Evolutionary conservation across 139 green algal species (phyloP).

Genomic region (Coelastrella sp.): DNA sequence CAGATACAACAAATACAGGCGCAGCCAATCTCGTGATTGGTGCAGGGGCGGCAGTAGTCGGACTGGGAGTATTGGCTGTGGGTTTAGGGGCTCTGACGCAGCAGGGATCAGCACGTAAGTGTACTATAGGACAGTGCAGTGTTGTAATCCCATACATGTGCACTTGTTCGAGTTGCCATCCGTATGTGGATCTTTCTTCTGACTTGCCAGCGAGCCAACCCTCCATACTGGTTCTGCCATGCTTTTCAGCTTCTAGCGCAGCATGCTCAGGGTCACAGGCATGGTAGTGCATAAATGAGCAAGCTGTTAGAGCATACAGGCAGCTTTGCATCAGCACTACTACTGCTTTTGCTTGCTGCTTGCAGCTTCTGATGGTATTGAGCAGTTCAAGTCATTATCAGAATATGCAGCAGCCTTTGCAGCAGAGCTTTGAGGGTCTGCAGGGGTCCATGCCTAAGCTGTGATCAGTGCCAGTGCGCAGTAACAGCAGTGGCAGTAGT

Average conservation of each 20-base stretch:
- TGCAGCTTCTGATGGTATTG: conserved; percentile 10
- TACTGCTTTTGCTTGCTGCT: background rate
- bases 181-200: too few relatives aligned
- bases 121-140: background rate
- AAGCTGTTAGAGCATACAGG: too few relatives aligned
- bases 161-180: too few relatives aligned
- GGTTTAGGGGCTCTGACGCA: conserved; percentile 31
- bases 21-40: conserved; percentile 22
- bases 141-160: too few relatives aligned
- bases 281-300: too few relatives aligned
- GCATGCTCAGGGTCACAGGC: too few relatives aligned
- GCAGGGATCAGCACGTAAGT: conserved; percentile 19
- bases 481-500: too few relatives aligned
- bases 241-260: too few relatives aligned
- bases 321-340: background rate
- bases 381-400: conserved; percentile 31
- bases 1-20: conserved; percentile 18
- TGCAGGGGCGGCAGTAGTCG: conserved; percentile 28
- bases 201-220: too few relatives aligned
- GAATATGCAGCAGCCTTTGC: conserved; percentile 37
- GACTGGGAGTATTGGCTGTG: conserved; percentile 28
- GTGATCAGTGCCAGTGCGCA: too few relatives aligned
- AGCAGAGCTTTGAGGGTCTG: background rate
- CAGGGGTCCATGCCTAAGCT: too few relatives aligned
- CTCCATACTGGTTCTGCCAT: too few relatives aligned